Evolutionary conservation across 164 flowering plant species (phyloP), one percentile per base, ranked within the genome.

Genomic region (Pachysandra terminalis): DNA sequence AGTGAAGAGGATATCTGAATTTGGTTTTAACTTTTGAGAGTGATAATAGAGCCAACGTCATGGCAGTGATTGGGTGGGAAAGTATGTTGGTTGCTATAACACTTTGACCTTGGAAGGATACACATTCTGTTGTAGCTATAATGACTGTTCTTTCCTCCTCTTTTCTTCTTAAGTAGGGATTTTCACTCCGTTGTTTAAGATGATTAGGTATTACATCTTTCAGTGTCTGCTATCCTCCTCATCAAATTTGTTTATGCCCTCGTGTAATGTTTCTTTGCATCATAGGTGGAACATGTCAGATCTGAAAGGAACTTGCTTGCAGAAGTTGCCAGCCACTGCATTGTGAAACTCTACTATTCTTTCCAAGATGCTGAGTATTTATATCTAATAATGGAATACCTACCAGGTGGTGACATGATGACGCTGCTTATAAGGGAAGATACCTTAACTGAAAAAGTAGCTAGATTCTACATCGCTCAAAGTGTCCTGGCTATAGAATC

Each of bases 321-420:
- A 61, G 99, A 96, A 83, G 97, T 93, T 81, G 97, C 77, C 67
- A 89, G 97, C 69, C 89, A 88, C 73, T 96, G 81, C 80, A 91
- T 96, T 67, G 97, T 96, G 74, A 93, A 93, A 71, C 87, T 96
- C 27, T 93, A 81, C 75, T 96, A 96, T 78, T 93, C 98, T 28
- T 96, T 96, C 73, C 99, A 96, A 85, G 99, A 96, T 80, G 82
- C 82, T 55, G 98, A 93, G 28, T 89, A 86, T 82, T 69, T 96
- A 63, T 93, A 96, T 64, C 84, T 96, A 35, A 81, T 96, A 19
- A 96, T 93, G 99, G 99, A 96, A 72, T 96, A 96, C 80, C 85
- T 93, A 40, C 97, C 99, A 82, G 99, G 99, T 64, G 99, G 98
- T 70, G 99, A 96, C 80, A 80, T 96, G 84, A 96, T 96, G 99